Evolutionary conservation across 1,139 yeast genomes (phyloP), one percentile per base, ranked within the genome.

Genomic region (Candida buenavistaensis): DNA sequence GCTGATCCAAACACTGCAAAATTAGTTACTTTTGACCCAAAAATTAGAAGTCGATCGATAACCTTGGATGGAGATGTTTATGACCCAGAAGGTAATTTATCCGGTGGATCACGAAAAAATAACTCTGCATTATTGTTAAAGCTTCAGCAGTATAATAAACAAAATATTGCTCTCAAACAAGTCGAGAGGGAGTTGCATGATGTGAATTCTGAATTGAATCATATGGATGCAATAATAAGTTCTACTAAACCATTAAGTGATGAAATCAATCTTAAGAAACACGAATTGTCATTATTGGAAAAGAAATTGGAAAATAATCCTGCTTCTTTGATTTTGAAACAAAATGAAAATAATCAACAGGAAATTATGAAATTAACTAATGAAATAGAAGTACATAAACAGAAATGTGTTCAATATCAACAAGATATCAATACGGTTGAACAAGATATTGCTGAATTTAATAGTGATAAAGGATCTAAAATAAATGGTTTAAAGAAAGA

Each of bases 1-100:
- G 67, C 78, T 21, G 95, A 89, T 59, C 86, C 96, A 0, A 82
- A 85, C 19, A 80, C 95, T 1, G 98, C 98, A 1, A 85, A 90
- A 49, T 67, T 72, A 31, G 84, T 92, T 3, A 89, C 98, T 0
- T 94, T 90, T 57, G 81, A 90, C 55, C 94, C 92, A 0, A 72
- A 78, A 39, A 80, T 92, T 10, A 73, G 87, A 44, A 72, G 90
- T 1, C 79, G 92, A 50, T 83, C 96, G n/a, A 90, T 94, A 10
- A 94, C 99, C 0, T 57, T 86, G 26, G 94, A 90, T 35, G 99
- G 98, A 32, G 98, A 92, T 59, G 75, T 83, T 8, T 94, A 90
- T 60, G 98, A 94, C 54, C 98, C 98, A 0, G 89, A 84, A 48
- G 99, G 99, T 10, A 88, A 95, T 14, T 66, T 94, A 26, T 86